Evolutionary conservation across 225 moss, liverwort and hornwort genomes (phyloP).

Genomic region (Thuidium tamariscinum): DNA sequence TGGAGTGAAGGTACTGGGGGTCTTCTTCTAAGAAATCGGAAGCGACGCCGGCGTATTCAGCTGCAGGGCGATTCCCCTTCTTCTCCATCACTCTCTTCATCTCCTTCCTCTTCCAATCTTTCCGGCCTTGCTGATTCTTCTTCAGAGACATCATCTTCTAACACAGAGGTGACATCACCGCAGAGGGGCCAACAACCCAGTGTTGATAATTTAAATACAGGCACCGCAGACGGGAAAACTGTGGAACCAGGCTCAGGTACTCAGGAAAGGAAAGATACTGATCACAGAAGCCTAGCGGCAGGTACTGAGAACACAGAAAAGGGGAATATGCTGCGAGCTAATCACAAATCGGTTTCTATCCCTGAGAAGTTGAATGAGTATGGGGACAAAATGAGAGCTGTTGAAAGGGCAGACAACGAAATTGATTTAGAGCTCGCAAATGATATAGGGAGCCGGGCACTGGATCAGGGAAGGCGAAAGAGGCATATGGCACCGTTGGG

Average conservation of each 20-base stretch:
- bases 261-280: constrained; percentile 25
- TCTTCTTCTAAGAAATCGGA: constrained; percentile 56
- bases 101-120: constrained; percentile 59
- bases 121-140: constrained; percentile 45
- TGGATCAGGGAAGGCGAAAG: constrained; percentile 43
- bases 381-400: constrained; percentile 22
- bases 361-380: constrained; percentile 29
- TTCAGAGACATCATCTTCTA: constrained; percentile 47
- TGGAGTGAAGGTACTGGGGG: constrained; percentile 96
- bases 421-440: constrained; percentile 26
- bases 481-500: constrained; percentile 70
- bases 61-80: constrained; percentile 39
- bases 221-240: constrained; percentile 13
- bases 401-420: constrained; percentile 33
- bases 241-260: constrained; percentile 7
- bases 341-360: constrained; percentile 21
- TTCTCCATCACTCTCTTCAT: constrained; percentile 56
- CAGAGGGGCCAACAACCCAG: constrained; percentile 38
- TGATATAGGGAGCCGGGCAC: constrained; percentile 23
- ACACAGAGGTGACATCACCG: constrained; percentile 79
- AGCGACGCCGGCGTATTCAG: constrained; percentile 46
- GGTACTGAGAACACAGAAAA: constrained; percentile 15
- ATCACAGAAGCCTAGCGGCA: constrained; percentile 4
- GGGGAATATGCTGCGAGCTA: constrained; percentile 11
- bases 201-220: constrained; percentile 13